Percentiles rank a stretch among this genome's conserved stretches.
Evolutionary conservation across 176 grass and related monocot genomes (phyloP).

Genomic region (Musa schizocarpa): DNA sequence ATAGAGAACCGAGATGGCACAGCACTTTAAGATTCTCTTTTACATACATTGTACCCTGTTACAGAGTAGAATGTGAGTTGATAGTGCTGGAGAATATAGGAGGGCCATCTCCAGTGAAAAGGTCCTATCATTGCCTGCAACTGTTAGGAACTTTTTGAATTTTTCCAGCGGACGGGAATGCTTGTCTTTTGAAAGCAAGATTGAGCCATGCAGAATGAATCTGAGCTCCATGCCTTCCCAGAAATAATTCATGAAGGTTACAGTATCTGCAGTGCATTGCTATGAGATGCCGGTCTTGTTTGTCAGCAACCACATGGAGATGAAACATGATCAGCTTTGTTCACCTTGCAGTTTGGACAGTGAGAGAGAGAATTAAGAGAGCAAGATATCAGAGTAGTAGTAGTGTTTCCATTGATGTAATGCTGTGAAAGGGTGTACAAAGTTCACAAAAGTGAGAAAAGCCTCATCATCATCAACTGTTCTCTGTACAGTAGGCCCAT

Average conservation of each 20-base stretch:
- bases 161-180: not conserved
- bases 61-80: not conserved
- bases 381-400: not conserved
- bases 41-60: not conserved
- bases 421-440: constrained; percentile 17
- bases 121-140: not conserved
- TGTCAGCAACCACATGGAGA: too few species aligned
- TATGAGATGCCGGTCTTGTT: too few species aligned
- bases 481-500: constrained; percentile 10
- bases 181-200: not conserved
- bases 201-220: not conserved
- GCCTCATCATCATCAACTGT: constrained; percentile 16
- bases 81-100: not conserved
- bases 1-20: not conserved
- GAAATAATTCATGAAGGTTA: not conserved
- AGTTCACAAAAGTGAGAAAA: constrained; percentile 12
- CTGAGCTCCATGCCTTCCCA: not conserved
- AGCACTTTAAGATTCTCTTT: not conserved
- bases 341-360: too few species aligned
- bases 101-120: not conserved
- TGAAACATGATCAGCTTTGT: too few species aligned
- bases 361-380: not conserved
- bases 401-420: constrained; percentile 4
- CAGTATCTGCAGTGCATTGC: too few species aligned
- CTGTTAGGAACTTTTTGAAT: not conserved